Conservation (phyloP, 257 asterid genomes). For the Solanum bukasovii region DNA sequence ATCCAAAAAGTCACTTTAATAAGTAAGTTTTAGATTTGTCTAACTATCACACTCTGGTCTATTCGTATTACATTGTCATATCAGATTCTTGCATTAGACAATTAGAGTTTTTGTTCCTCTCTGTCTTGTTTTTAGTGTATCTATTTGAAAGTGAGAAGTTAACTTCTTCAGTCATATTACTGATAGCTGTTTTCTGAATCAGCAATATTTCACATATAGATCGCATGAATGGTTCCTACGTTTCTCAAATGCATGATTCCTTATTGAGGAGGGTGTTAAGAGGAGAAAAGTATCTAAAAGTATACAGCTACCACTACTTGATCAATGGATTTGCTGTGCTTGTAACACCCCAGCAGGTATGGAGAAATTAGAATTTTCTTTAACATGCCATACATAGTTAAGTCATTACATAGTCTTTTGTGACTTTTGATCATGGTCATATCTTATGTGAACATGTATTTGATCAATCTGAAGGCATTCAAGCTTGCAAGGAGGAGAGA, state of each 20-base stretch:
- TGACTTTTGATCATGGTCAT: neutral
- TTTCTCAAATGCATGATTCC: slow-evolving; percentile 66
- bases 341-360: slow-evolving; percentile 73
- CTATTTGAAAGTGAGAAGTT: neutral
- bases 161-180: neutral
- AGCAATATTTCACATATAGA: slow-evolving; percentile 48
- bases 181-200: slow-evolving; percentile 9
- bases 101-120: neutral
- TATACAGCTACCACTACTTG: slow-evolving; percentile 83
- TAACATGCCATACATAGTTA: neutral
- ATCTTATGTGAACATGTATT: neutral
- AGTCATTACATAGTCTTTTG: neutral
- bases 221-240: slow-evolving; percentile 17
- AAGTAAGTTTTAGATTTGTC: neutral
- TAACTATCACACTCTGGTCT: neutral
- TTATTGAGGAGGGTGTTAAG: slow-evolving; percentile 40
- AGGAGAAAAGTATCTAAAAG: slow-evolving; percentile 79
- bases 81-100: neutral
- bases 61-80: neutral
- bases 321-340: slow-evolving; percentile 91
- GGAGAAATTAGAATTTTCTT: neutral
- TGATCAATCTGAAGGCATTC: slow-evolving; percentile 46
- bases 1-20: neutral
- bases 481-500: slow-evolving; percentile 67
- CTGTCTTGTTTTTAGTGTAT: neutral